Evolutionary conservation across 108 stramenopile genomes (phyloP), one percentile per base, ranked within the genome.

Genomic region (Skeletonema menzelii): DNA sequence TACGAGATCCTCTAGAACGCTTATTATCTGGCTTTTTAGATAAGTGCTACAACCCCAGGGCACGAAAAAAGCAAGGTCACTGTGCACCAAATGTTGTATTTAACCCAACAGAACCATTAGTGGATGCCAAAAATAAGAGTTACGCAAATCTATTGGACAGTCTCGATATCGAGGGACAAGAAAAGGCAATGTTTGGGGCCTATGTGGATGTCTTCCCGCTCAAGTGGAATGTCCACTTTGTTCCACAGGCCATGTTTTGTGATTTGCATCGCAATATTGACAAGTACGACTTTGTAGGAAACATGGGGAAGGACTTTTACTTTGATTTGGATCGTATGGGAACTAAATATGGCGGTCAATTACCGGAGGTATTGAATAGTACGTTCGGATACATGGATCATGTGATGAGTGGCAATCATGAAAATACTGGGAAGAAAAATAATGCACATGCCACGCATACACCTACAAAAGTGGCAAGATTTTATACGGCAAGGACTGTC

Each of bases 141-240:
- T 5, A 58, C 3, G 66, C 78, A 11, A 68, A 47, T 20, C 19
- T 75, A 13, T 60, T 37, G 11, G 57, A 55, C 2, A 72, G 20
- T 8, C 24, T 79, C n/a, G 49, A 53, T 22, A 53, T 53, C 20
- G 56, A 68, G 27, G 63, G 65, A 42, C 24, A 61, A n/a, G 63
- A 84, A 7, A 72, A 69, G 32, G 73, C 69, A 27, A 56, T 84
- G 64, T 86, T 88, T 71, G 81, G 80, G 14, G 64, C 83, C 12
- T 88, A 83, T 57, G 87, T 88, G 17, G 84, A 88, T 58, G 68
- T 83, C 7, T 72, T 83, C 5, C 88, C 88, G 3, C 56, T 89
- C 55, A 81, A 85, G 35, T 89, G 88, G 88, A 84, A 89, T 63
- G 66, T 89, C 10, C 88, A 89, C 65, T 89, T 87, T 77, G 56